phyloP scores from a whole-genome alignment of 2,329 filamentous ascomycete species.

The Chaetothyriales sp. region DNA sequence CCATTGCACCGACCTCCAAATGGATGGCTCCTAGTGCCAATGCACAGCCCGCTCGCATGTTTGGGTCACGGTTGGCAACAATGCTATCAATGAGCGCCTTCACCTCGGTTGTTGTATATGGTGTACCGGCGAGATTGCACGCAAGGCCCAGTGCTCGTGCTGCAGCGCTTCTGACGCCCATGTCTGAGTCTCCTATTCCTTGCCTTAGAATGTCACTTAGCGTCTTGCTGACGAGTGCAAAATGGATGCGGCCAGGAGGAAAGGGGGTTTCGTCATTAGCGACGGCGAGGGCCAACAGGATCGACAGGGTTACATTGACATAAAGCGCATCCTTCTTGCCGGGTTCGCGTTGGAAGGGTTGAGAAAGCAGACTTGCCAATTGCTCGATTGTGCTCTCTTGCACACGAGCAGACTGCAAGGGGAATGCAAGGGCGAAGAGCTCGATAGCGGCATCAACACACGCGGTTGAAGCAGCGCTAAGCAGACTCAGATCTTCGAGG shows the following conservation, averaged over 20 bases:
- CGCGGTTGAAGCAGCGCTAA: conserved; percentile 64
- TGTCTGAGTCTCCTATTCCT: conserved; percentile 71
- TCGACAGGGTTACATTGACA: conserved; percentile 73
- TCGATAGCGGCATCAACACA: conserved; percentile 91
- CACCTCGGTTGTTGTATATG: conserved; percentile 78
- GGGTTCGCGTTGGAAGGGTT: conserved; percentile 66
- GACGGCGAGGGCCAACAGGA: conserved; percentile 70
- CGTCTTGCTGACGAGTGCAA: conserved; percentile 61
- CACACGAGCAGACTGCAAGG: conserved; percentile 75
- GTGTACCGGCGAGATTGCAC: conserved; percentile 71
- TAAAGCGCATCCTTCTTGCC: conserved; percentile 81
- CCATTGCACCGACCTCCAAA: conserved; percentile 92
- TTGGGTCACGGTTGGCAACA: conserved; percentile 83
- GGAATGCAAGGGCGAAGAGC: conserved; percentile 80
- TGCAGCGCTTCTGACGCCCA: conserved; percentile 71
- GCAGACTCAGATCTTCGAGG: conserved; percentile 4
- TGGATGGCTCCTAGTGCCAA: conserved; percentile 89
- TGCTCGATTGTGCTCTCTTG: conserved; percentile 95
- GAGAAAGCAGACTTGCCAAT: conserved; percentile 66
- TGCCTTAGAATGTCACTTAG: conserved; percentile 36
- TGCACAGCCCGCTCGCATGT: conserved; percentile 83
- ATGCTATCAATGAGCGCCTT: conserved; percentile 90
- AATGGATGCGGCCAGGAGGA: conserved; percentile 57
- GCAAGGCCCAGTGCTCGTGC: conserved; percentile 75
- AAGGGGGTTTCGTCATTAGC: conserved; percentile 67